Evolutionary conservation across 805 yeast species (phyloP).

Genomic region (Starmerella bombi): DNA sequence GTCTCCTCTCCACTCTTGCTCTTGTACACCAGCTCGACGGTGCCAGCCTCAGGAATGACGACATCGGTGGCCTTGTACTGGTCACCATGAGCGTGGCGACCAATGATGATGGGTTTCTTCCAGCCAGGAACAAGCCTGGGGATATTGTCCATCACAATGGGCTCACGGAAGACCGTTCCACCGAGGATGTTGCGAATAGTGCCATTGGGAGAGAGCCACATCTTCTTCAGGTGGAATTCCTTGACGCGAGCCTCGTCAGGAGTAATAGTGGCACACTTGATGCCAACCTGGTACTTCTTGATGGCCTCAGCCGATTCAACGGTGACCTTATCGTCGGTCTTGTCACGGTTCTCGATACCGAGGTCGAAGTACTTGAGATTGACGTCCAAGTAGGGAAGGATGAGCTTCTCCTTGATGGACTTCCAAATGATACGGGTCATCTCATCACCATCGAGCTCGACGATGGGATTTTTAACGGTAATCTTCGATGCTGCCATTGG

Average conservation of each 20-base stretch:
- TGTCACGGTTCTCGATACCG: constrained; percentile 74
- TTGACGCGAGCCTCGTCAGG: constrained; percentile 84
- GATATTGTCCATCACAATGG: constrained; percentile 76
- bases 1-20: constrained; percentile 48
- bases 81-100: constrained; percentile 95
- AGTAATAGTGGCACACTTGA: constrained; percentile 97
- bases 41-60: constrained; percentile 68
- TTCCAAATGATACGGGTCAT: constrained; percentile 96
- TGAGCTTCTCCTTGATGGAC: constrained; percentile 70
- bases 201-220: constrained; percentile 98
- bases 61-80: constrained; percentile 90
- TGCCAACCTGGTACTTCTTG: constrained; percentile 77
- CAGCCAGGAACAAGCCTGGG: constrained; percentile 84
- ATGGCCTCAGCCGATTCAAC: constrained; percentile 83
- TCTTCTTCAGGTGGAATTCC: constrained; percentile 80
- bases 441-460: constrained; percentile 97
- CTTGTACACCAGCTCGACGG: constrained; percentile 60
- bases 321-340: constrained; percentile 80
- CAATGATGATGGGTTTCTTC: constrained; percentile 92
- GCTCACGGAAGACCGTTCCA: constrained; percentile 95
- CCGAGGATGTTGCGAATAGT: constrained; percentile 91
- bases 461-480: constrained; percentile 74
- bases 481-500: constrained; percentile 31
- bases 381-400: constrained; percentile 71
- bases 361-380: constrained; percentile 87